Evolutionary conservation across 1,139 yeast genomes (phyloP).

Genomic region (Sugiyamaella grinbergsii): DNA sequence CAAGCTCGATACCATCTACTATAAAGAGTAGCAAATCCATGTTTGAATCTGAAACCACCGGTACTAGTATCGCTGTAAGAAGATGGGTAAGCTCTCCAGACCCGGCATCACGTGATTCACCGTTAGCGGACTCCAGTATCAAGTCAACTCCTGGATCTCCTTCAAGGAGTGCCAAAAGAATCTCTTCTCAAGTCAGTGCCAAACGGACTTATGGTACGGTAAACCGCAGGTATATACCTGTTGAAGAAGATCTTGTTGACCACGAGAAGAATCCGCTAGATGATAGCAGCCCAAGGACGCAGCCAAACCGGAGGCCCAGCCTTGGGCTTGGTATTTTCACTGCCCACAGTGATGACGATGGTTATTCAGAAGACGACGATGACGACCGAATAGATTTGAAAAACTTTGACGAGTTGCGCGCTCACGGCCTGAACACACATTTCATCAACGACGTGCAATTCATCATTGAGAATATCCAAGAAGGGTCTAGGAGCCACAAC

Average conservation of each 20-base stretch:
- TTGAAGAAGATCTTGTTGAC: conserved; percentile 3
- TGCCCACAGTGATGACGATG: neutral
- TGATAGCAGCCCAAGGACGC: neutral
- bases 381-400: conserved; percentile 19
- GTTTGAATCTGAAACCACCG: no score
- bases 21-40: no score
- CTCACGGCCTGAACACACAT: conserved; percentile 44
- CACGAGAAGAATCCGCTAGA: neutral
- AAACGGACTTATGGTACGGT: conserved; percentile 9
- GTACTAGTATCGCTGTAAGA: neutral
- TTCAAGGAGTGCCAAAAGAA: conserved; percentile 5
- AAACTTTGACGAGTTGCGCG: conserved; percentile 42
- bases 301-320: neutral
- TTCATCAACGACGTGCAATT: conserved; percentile 43
- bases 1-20: no score
- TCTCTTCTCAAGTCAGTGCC: conserved; percentile 6
- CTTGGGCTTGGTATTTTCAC: conserved; percentile 1
- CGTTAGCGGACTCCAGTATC: neutral
- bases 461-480: conserved; percentile 43
- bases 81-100: neutral
- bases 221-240: conserved; percentile 12
- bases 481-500: conserved; percentile 23
- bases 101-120: neutral
- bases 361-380: conserved; percentile 10
- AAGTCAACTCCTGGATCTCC: conserved; percentile 5